These are phyloP conservation scores for Neofusicoccum umdonicola DNA, from an alignment of 2,329 filamentous ascomycete genomes.

Conservation along the genomic window DNA sequence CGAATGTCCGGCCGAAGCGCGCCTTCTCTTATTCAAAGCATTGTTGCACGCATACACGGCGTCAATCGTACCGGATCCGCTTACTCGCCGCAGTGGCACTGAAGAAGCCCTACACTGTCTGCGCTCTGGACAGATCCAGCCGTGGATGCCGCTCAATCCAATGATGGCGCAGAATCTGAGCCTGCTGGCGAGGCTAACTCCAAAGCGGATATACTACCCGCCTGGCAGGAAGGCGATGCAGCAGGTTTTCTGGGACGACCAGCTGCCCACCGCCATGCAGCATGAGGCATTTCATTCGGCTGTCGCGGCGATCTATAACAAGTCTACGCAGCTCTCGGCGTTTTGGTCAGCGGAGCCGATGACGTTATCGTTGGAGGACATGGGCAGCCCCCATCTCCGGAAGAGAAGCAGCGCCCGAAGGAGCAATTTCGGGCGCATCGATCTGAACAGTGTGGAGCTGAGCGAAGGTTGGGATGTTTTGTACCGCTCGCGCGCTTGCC, in stretches of 20 bases:
- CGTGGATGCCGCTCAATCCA: slow-evolving; percentile 26
- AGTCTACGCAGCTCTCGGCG: slow-evolving; percentile 18
- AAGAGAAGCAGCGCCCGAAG: not conserved
- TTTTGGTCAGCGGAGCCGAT: not conserved
- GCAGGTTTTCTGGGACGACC: slow-evolving; percentile 31
- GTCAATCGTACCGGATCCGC: slow-evolving; percentile 54
- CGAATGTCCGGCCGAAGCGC: slow-evolving; percentile 57
- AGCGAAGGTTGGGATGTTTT: too few species aligned
- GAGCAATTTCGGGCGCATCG: not conserved
- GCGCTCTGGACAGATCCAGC: slow-evolving; percentile 49
- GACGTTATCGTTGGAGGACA: not conserved
- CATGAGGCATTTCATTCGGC: slow-evolving; percentile 28
- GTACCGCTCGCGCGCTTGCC: not conserved
- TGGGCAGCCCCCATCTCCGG: not conserved
- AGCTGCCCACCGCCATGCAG: slow-evolving; percentile 27
- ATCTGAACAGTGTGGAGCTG: not conserved
- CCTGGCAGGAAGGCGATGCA: slow-evolving; percentile 27
- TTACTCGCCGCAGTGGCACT: slow-evolving; percentile 59
- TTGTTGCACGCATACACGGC: slow-evolving; percentile 61
- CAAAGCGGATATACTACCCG: slow-evolving; percentile 35
- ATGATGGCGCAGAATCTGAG: slow-evolving; percentile 20
- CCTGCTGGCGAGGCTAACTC: slow-evolving; percentile 36
- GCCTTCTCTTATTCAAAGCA: slow-evolving; percentile 56
- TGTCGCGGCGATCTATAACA: slow-evolving; percentile 23
- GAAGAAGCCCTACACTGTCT: slow-evolving; percentile 59